Percentiles rank a stretch among this genome's conserved stretches.
These are phyloP conservation scores for Citrus mangshanensis DNA, from an alignment of 345 rosid genomes.

Conservation along the genomic window DNA sequence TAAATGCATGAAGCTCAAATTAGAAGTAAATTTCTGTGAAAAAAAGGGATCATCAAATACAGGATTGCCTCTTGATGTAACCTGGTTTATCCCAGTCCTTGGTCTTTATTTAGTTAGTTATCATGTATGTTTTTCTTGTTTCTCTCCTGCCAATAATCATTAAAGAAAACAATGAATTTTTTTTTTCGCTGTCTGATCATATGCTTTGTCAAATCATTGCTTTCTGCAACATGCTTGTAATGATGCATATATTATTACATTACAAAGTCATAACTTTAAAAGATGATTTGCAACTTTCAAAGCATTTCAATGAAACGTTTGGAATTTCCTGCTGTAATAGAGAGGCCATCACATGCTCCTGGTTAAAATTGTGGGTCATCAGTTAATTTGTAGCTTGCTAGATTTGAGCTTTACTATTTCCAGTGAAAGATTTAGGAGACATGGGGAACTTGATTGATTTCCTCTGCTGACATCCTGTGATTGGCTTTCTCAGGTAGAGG, in stretches of 20 bases:
- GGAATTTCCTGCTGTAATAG: neutral
- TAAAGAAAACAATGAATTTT: neutral
- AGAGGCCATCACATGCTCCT: neutral
- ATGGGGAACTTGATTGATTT: neutral
- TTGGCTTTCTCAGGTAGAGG: constrained; percentile 50
- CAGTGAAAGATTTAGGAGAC: neutral
- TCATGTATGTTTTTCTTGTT: neutral
- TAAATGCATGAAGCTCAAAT: neutral
- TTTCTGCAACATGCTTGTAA: neutral
- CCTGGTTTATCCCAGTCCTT: neutral
- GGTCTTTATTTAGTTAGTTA: neutral
- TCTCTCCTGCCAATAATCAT: neutral
- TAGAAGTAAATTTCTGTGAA: neutral
- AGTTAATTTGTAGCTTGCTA: neutral
- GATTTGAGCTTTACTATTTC: neutral
- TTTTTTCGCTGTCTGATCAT: neutral
- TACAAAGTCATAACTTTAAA: neutral
- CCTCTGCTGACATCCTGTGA: constrained; percentile 2
- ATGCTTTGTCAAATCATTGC: neutral
- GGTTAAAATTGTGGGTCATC: neutral
- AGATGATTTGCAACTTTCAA: neutral
- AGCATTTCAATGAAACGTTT: neutral
- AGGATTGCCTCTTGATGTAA: neutral
- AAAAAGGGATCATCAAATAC: neutral
- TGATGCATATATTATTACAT: neutral